A percentile compares a stretch with the other conserved stretches of the same genome.
Evolutionary conservation across 176 grass and related monocot species (phyloP).

Genomic region (Paspalum vaginatum): DNA sequence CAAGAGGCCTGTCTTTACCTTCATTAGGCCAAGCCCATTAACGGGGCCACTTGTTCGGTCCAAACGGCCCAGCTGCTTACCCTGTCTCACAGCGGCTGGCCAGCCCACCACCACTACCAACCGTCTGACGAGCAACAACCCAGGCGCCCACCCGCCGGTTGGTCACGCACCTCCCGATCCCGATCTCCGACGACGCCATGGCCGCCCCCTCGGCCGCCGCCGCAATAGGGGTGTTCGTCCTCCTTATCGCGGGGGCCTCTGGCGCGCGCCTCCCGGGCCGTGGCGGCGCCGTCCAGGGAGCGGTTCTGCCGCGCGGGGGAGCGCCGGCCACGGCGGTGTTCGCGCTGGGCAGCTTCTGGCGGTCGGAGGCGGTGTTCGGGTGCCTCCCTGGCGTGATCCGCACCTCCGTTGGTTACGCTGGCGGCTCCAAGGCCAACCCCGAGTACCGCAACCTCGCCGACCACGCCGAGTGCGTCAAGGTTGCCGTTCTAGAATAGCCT

Average conservation of each 20-base stretch:
- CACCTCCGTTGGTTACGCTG: slow-evolving; percentile 89
- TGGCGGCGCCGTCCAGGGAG: not conserved
- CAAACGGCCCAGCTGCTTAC: not conserved
- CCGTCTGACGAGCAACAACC: not conserved
- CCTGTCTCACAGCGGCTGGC: too few species aligned
- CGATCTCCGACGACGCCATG: slow-evolving; percentile 51
- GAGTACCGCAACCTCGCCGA: slow-evolving; percentile 86
- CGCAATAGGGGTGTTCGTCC: not conserved
- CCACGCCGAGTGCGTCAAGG: slow-evolving; percentile 95
- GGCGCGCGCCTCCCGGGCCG: slow-evolving; percentile 34
- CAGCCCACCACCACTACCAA: not conserved
- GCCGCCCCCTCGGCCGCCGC: not conserved
- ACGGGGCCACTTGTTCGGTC: not conserved
- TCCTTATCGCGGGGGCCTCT: not conserved
- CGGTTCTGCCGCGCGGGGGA: slow-evolving; percentile 7
- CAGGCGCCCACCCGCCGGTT: slow-evolving; percentile 38
- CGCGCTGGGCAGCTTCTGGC: slow-evolving; percentile 93
- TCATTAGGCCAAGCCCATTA: not conserved
- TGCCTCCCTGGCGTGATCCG: slow-evolving; percentile 77
- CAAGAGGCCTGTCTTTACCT: not conserved
- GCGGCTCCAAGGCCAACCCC: slow-evolving; percentile 70
- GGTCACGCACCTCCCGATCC: slow-evolving; percentile 40
- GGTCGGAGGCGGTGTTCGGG: slow-evolving; percentile 73
- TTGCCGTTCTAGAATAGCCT: not conserved
- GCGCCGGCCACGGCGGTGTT: slow-evolving; percentile 63